These are phyloP conservation scores for Nicotiana paniculata DNA, from an alignment of 257 asterid genomes.

Conservation along the genomic window DNA sequence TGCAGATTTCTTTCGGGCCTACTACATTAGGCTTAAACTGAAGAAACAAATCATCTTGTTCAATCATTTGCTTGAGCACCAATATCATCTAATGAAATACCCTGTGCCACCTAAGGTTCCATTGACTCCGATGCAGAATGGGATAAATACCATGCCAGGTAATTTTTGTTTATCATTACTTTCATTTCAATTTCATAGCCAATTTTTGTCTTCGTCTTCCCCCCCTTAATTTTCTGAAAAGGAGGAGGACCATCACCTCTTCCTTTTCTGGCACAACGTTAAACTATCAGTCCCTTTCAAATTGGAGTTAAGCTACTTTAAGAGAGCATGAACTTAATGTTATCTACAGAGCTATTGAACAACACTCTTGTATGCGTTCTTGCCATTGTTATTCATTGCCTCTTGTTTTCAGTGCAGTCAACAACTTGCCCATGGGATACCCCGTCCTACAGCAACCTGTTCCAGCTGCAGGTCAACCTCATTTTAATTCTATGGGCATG, in stretches of 20 bases:
- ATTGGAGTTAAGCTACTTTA: neutral
- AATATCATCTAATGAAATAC: conserved; percentile 71
- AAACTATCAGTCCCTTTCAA: neutral
- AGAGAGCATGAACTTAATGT: neutral
- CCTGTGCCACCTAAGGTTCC: conserved; percentile 76
- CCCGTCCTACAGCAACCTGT: conserved; percentile 77
- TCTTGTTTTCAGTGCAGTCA: conserved; percentile 73
- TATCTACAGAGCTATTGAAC: neutral
- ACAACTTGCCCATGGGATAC: conserved; percentile 90
- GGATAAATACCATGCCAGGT: conserved; percentile 87
- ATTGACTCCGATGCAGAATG: conserved; percentile 75
- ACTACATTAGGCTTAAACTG: conserved; percentile 88
- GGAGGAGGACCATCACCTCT: neutral
- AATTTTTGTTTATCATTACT: conserved; percentile 15
- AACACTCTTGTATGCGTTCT: neutral
- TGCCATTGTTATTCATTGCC: conserved; percentile 29
- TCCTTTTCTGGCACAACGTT: neutral
- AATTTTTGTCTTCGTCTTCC: neutral
- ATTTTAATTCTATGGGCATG: conserved; percentile 62
- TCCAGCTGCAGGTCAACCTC: conserved; percentile 73
- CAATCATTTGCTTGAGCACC: conserved; percentile 90
- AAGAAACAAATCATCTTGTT: conserved; percentile 88
- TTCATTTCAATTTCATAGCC: neutral
- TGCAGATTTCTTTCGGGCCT: conserved; percentile 83
- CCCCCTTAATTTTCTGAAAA: neutral